Base-by-base conservation (phyloP, 495 filamentous ascomycete species). In the Jackrogersella multiformis region DNA sequence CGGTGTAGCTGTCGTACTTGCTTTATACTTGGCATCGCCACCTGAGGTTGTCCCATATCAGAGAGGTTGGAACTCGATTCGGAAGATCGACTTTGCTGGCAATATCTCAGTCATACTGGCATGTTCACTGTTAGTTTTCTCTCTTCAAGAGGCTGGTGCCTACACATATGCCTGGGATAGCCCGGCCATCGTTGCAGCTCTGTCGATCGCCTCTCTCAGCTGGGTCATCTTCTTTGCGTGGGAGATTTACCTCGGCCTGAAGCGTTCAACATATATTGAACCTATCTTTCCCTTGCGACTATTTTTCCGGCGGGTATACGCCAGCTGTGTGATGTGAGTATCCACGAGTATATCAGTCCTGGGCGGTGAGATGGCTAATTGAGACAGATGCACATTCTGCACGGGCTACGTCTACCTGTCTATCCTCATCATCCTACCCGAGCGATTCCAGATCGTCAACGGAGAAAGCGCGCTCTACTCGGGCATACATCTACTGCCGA, bases 401-500 rank as follows among this genome's bases (percentile, higher is more conserved):
- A 80, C 79, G 0, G 88, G 88, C 8, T 87, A 85, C 44, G 75
- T 84, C 5, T 89, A 84, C 64, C 83, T 88, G 30, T 72, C 82
- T 4, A 77, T 84, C 51, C 76, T 88, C 4, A 81, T 89, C 35
- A 82, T 85, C 46, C 76, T 90, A 6, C 86, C 88, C 4, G 82
- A 88, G 58, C 81, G 85, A 42, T 85, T 88, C 30, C 86, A 89
- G 57, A 77, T 87, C 23, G 81, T 88, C 13, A 80, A 86, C 48
- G 76, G 72, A 5, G 80, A 82, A 68, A 80, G 63, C 56, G 71
- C 84, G 4, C 73, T 84, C 52, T 61, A 65, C 16, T 83, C 88
- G 0, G 89, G 88, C 13, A 72, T 89, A 13, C 79, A 86, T 28
- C 74, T 92, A 24, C 78, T 89, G 4, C 86, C 86, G 1, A 80